Evolutionary conservation across 2,329 filamentous ascomycete genomes (phyloP).

Genomic region (Botrytis fragariae): DNA sequence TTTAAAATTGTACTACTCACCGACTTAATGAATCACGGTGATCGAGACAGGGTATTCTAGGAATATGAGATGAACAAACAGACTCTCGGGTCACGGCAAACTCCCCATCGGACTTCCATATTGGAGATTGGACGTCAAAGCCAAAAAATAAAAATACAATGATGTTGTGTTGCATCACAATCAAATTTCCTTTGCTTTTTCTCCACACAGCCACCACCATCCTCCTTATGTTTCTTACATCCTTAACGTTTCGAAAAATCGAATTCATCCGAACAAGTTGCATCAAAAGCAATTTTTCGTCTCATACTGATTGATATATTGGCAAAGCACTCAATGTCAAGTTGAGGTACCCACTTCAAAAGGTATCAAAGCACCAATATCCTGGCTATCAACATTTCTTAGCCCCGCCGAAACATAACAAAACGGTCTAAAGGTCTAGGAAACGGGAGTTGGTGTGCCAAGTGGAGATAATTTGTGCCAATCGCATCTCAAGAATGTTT

Average conservation of each 20-base stretch:
- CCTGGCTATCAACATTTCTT: neutral
- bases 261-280: neutral
- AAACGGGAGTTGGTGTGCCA: neutral
- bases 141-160: neutral
- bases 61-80: neutral
- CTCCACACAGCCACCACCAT: conserved; percentile 1
- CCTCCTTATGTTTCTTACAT: neutral
- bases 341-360: neutral
- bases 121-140: neutral
- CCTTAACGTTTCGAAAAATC: neutral
- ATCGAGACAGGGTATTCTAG: neutral
- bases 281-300: neutral
- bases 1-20: neutral
- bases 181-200: neutral
- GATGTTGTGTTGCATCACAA: neutral
- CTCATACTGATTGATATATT: neutral
- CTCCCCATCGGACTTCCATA: neutral
- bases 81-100: neutral
- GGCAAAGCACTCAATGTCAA: neutral
- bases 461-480: neutral
- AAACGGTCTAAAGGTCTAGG: neutral
- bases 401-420: neutral
- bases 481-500: neutral
- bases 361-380: neutral
- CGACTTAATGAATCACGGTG: neutral